Evolutionary conservation across 495 filamentous ascomycete genomes (phyloP).

Genomic region (Sordaria brevicollis): DNA sequence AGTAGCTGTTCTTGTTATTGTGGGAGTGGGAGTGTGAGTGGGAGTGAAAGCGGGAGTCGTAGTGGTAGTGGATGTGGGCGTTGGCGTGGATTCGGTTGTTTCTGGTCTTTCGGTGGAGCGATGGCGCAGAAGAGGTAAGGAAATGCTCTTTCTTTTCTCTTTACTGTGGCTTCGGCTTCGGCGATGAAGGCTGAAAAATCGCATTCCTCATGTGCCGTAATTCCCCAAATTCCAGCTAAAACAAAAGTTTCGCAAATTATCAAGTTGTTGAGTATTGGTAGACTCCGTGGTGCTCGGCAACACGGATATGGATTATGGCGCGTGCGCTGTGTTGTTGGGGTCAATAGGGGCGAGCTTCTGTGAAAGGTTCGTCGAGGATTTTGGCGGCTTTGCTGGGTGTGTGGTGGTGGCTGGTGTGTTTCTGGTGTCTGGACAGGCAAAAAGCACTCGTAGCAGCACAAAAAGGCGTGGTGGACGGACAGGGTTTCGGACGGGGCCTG

Average conservation of each 20-base stretch:
- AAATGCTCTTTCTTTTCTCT: not conserved
- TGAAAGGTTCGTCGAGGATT: not conserved
- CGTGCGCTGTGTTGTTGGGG: not conserved
- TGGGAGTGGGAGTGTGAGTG: too few relatives aligned
- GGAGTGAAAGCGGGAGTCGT: not conserved
- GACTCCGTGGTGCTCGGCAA: not conserved
- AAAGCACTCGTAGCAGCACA: not conserved
- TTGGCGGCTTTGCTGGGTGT: not conserved
- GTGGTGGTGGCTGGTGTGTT: too few relatives aligned
- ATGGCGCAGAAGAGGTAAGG: not conserved
- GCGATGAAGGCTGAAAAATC: not conserved
- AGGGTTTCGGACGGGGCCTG: not conserved
- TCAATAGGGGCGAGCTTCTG: not conserved
- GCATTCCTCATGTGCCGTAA: not conserved
- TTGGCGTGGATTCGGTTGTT: not conserved
- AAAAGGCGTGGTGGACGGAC: not conserved
- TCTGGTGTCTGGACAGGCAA: not conserved
- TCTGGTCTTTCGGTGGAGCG: not conserved
- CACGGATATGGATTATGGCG: not conserved
- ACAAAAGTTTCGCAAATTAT: not conserved
- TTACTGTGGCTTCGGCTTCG: not conserved
- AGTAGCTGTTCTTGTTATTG: not conserved
- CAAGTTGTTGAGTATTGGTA: not conserved
- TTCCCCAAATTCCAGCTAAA: not conserved
- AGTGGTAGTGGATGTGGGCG: not conserved